These are phyloP conservation scores for Camellia oleifera DNA, from an alignment of 179 eudicot species.

Conservation along the genomic window DNA sequence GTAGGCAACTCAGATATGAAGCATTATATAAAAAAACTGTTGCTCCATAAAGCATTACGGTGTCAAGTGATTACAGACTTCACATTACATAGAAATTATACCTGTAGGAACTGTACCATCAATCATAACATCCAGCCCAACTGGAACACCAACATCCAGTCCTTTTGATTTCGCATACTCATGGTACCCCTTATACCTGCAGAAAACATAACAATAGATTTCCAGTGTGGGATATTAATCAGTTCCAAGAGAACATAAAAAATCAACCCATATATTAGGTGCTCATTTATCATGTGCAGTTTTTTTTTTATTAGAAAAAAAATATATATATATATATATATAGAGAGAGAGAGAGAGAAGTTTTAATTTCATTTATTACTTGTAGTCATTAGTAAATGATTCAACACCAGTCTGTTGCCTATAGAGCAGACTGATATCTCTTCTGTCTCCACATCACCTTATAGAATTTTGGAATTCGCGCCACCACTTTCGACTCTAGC, in stretches of 20 bases:
- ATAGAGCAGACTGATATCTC: not conserved
- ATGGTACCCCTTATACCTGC: slow-evolving; percentile 81
- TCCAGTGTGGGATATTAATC: not conserved
- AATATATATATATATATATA: not conserved
- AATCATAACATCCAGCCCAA: slow-evolving; percentile 87
- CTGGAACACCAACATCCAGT: slow-evolving; percentile 62
- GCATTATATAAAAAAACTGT: not conserved
- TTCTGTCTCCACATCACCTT: too few species aligned
- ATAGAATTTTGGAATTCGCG: not conserved
- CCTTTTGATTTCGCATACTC: slow-evolving; percentile 83
- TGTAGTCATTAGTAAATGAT: not conserved
- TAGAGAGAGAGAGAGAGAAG: not conserved
- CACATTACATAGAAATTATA: slow-evolving; percentile 15
- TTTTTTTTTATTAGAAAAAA: too few species aligned
- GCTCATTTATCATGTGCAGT: not conserved
- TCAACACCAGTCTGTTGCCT: not conserved
- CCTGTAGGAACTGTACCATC: slow-evolving; percentile 98
- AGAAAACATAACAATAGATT: slow-evolving; percentile 9
- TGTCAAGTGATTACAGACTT: not conserved
- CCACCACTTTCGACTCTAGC: not conserved
- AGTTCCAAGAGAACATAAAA: not conserved
- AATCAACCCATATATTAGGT: not conserved
- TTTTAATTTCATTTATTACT: not conserved
- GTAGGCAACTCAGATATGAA: slow-evolving; percentile 12
- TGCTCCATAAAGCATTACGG: too few species aligned